phyloP scores from a whole-genome alignment of 495 filamentous ascomycete genomes.

The Hypoxylon lienhwacheense region DNA sequence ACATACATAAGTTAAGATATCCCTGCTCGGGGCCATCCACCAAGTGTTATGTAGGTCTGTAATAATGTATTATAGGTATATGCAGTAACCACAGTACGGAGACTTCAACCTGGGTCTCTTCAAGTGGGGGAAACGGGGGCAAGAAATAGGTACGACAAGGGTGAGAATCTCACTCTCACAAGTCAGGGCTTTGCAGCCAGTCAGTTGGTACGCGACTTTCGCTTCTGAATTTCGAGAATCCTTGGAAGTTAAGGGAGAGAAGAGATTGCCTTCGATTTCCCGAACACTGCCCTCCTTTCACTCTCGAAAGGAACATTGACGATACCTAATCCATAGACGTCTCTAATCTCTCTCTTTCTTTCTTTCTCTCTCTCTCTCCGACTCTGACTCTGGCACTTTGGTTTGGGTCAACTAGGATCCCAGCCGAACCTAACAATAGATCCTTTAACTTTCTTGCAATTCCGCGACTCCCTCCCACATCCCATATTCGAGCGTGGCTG shows the following conservation, averaged over 20 bases:
- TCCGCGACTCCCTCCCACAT: conserved; percentile 2
- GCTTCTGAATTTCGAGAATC: conserved; percentile 31
- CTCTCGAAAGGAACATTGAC: conserved; percentile 6
- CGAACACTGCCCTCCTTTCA: conserved; percentile 22
- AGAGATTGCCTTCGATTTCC: conserved; percentile 18
- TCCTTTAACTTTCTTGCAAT: neutral
- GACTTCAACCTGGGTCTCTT: conserved; percentile 31
- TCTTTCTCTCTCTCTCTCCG: too few relatives aligned
- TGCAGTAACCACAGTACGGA: conserved; percentile 23
- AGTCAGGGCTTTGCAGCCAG: conserved; percentile 33
- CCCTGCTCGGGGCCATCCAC: conserved; percentile 12
- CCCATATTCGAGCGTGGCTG: conserved; percentile 20
- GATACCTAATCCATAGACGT: too few relatives aligned
- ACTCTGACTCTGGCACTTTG: too few relatives aligned
- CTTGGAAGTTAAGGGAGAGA: conserved; percentile 9
- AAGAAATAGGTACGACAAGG: conserved; percentile 30
- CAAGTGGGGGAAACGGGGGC: conserved; percentile 35
- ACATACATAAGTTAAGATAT: conserved; percentile 15
- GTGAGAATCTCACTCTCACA: conserved; percentile 33
- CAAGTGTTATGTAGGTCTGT: too few relatives aligned
- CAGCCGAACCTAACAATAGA: conserved; percentile 4
- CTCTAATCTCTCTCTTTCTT: too few relatives aligned
- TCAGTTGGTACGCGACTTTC: conserved; percentile 29
- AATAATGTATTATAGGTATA: conserved; percentile 4
- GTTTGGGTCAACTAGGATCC: too few relatives aligned